Evolutionary conservation across 2,329 filamentous ascomycete species (phyloP).

Genomic region (Fusarium incarnatum): DNA sequence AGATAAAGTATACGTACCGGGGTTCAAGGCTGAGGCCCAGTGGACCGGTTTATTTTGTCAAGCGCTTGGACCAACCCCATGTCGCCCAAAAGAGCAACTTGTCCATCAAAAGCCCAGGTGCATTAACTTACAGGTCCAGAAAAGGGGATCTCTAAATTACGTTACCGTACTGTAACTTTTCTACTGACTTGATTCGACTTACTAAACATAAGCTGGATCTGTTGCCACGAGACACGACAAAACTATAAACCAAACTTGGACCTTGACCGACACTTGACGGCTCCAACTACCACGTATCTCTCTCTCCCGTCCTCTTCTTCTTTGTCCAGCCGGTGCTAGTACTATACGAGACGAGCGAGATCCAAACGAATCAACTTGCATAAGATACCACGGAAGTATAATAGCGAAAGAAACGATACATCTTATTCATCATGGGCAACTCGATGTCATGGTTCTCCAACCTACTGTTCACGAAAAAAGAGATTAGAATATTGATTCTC

Average conservation of each 20-base stretch:
- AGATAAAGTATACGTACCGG: background rate
- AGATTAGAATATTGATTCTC: slow-evolving; percentile 95
- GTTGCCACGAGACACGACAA: slow-evolving; percentile 42
- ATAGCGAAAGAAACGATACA: slow-evolving; percentile 21
- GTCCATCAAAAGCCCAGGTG: slow-evolving; percentile 44
- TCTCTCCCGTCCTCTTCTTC: background rate
- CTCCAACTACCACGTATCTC: background rate
- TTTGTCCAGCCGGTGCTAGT: slow-evolving; percentile 7
- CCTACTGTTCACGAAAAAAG: slow-evolving; percentile 92
- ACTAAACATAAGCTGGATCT: slow-evolving; percentile 35
- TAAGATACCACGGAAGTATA: slow-evolving; percentile 21
- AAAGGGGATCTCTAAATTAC: slow-evolving; percentile 48
- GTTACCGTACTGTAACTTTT: slow-evolving; percentile 10
- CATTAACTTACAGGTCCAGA: slow-evolving; percentile 44
- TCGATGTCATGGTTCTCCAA: slow-evolving; percentile 76
- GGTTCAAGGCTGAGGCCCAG: slow-evolving; percentile 1
- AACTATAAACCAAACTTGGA: slow-evolving; percentile 19
- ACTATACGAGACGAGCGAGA: slow-evolving; percentile 20
- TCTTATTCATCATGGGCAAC: slow-evolving; percentile 66
- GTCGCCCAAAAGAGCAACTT: slow-evolving; percentile 45
- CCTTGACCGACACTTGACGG: slow-evolving; percentile 8
- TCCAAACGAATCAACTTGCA: slow-evolving; percentile 5
- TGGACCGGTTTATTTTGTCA: slow-evolving; percentile 45
- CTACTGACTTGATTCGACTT: slow-evolving; percentile 21
- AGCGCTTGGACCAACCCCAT: slow-evolving; percentile 46